Base-by-base conservation (phyloP, 306 rosid species). In the Astragalus membranaceus region DNA sequence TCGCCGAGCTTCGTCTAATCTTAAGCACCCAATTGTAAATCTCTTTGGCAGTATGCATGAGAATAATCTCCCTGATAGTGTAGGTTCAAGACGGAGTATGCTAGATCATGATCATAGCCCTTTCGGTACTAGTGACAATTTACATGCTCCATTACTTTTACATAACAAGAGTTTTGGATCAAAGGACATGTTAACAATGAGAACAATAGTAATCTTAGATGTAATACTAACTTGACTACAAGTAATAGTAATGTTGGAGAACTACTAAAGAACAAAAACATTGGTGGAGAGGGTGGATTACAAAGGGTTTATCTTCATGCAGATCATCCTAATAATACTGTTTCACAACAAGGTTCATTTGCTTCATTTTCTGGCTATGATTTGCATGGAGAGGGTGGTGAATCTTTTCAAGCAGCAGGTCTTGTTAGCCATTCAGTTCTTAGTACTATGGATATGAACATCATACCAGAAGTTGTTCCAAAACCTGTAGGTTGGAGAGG, bases 21-120 rank as follows among this genome's bases (percentile, higher is more conserved):
- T 94, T 15, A 85, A 88, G 39, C 97, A 91, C 81, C 95, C 96
- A 17, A 73, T 94, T 4, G 99, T 94, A 33, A 81, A 83, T 17
- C 97, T 94, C 62, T 88, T 94, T 26, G 86, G 86, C 9, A 91
- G 91, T 71, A 69, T 94, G 7, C 97, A 94, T 16, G 97, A 89
- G 55, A 80, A 62, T 4, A 5, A 0, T 72, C 63, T 64, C 36
- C 78, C 81, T 3, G 89, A 82, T 10, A 1, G 55, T 9, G 89
- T 80, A 68, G 79, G 86, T 66, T 86, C 84, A 83, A 61, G 85
- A 35, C 5, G 48, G 4, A 80, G 83, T 49, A 78, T 66, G 59
- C 94, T 74, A 50, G 88, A 83, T 0, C 82, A 61, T 7, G 85
- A 80, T 7, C 86, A 61, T 8, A 79, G 76, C 23, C 72, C 77